These are phyloP conservation scores for Paecilomyces formosus DNA, from an alignment of 2,329 filamentous ascomycete genomes.

Conservation along the genomic window DNA sequence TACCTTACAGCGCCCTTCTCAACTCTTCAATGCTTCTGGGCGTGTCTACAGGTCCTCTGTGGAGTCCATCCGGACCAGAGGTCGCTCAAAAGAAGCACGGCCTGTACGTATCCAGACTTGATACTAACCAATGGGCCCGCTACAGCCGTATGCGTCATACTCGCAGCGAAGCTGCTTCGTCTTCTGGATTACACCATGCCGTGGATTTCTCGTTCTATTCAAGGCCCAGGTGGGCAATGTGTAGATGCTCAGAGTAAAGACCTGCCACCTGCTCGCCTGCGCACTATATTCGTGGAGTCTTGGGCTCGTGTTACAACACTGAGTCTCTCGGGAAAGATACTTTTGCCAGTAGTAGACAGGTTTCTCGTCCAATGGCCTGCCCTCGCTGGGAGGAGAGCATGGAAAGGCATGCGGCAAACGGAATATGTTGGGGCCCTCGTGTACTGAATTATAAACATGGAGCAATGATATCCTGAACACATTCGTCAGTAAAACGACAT, in stretches of 20 bases:
- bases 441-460: constrained; percentile 12
- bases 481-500: background rate
- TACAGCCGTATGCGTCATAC: constrained; percentile 69
- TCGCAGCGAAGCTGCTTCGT: constrained; percentile 51
- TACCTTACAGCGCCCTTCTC: constrained; percentile 66
- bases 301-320: constrained; percentile 79
- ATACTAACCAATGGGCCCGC: constrained; percentile 85
- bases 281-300: constrained; percentile 80
- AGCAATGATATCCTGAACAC: background rate
- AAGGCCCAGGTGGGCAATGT: background rate
- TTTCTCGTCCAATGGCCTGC: constrained; percentile 76
- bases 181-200: constrained; percentile 34
- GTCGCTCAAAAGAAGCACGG: constrained; percentile 11
- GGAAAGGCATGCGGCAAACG: constrained; percentile 30
- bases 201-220: constrained; percentile 6
- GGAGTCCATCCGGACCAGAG: constrained; percentile 28
- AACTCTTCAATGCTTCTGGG: constrained; percentile 56
- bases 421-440: constrained; percentile 34
- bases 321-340: constrained; percentile 75
- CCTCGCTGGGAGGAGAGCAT: constrained; percentile 44
- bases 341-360: constrained; percentile 65
- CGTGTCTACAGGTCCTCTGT: constrained; percentile 52
- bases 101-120: constrained; percentile 56
- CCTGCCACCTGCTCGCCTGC: constrained; percentile 48
- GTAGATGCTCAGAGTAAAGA: constrained; percentile 1